Evolutionary conservation across 2,329 filamentous ascomycete genomes (phyloP), one percentile per base, ranked within the genome.

Genomic region (Fusarium sp.): DNA sequence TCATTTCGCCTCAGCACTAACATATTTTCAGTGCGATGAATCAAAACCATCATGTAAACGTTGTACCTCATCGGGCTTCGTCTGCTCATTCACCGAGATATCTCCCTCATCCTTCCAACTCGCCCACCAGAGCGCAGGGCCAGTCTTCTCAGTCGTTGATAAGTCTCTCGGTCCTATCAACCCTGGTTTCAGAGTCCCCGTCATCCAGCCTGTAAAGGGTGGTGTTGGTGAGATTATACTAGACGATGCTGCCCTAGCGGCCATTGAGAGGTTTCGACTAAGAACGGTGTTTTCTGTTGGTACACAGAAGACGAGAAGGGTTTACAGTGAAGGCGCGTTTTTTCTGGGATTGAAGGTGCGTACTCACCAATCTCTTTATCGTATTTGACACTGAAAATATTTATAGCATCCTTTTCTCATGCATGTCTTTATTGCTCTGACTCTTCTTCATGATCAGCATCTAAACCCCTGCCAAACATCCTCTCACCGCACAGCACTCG

Each of bases 371-470:
- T 26, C 24, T 36, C 30, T 13, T 15, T 41, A n/a, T 34, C 5
- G 10, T n/a, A 5, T 18, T 7, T 18, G 20, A 28, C 26, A 41
- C 60, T 68, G 24, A 62, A 59, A 41, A 41, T n/a, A 17, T 1
- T 7, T 20, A 26, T 38, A 87, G 86, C 81, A 88, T 55, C 83
- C 86, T 0, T 89, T 87, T 62, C 81, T 91, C 10, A 85, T 89
- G 80, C 89, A 91, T 76, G 81, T 86, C 52, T 82, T 89, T 24
- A 80, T 90, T 36, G 83, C 86, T 26, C 74, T 90, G 28, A 86
- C 88, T 6, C 77, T 87, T 8, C 84, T 88, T 70, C 89, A 91
- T 71, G 88, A 90, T 68, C 82, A 85, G 11, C 81, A 85, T 68
- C 77, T 87, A 44, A 72, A 74, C 18, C 75, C 71, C 4, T 57